A percentile compares a stretch with the other conserved stretches of the same genome.
phyloP scores from a whole-genome alignment of 2,329 filamentous ascomycete species.

The Akanthomyces lecanii region DNA sequence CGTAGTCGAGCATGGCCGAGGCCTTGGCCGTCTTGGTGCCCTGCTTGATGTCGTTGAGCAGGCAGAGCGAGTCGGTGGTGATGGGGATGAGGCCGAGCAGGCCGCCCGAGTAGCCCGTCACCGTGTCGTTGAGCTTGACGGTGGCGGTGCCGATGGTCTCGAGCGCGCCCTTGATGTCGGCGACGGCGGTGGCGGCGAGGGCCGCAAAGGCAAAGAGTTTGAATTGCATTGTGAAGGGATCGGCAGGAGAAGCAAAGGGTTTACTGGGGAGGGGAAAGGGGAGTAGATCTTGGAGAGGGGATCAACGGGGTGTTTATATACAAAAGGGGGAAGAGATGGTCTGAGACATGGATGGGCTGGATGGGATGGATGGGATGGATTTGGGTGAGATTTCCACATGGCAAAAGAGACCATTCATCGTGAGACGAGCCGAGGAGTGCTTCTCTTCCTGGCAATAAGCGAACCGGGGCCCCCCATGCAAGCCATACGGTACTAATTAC shows the following conservation, averaged over 20 bases:
- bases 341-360: background rate
- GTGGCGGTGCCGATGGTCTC: conserved; percentile 32
- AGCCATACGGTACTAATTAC: background rate
- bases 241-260: background rate
- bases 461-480: background rate
- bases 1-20: conserved; percentile 34
- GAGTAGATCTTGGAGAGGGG: background rate
- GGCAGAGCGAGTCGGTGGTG: conserved; percentile 32
- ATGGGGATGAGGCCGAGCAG: conserved; percentile 39
- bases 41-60: conserved; percentile 38
- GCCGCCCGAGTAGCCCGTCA: conserved; percentile 35
- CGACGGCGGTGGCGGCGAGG: conserved; percentile 28
- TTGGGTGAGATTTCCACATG: conserved; percentile 5
- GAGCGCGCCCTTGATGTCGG: conserved; percentile 32
- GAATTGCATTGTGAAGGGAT: conserved; percentile 13
- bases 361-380: background rate
- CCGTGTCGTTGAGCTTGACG: conserved; percentile 30
- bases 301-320: background rate
- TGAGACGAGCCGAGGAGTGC: conserved; percentile 1
- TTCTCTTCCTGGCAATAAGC: background rate
- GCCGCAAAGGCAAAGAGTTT: conserved; percentile 19
- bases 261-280: background rate
- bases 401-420: background rate
- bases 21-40: conserved; percentile 34
- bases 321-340: background rate